These are phyloP conservation scores for Actinomortierella wolfii DNA, from an alignment of 371 early-diverging fungal genomes.

Conservation along the genomic window DNA sequence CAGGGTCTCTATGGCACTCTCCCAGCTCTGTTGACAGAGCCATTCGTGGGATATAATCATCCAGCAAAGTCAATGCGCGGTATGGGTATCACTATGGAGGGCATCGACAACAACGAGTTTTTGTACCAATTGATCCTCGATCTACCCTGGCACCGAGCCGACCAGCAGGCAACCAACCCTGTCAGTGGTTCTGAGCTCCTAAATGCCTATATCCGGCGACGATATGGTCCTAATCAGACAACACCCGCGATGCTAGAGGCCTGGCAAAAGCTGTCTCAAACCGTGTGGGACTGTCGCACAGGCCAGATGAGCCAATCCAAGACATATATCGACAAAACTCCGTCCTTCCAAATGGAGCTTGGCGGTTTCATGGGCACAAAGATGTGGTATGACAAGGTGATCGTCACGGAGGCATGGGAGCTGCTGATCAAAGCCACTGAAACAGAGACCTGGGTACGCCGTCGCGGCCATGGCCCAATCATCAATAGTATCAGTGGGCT, in stretches of 20 bases:
- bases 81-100: constrained; percentile 46
- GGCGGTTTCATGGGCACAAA: constrained; percentile 15
- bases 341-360: constrained; percentile 20
- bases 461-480: constrained; percentile 4
- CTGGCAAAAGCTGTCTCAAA: constrained; percentile 31
- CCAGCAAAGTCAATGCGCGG: constrained; percentile 30
- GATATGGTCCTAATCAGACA: constrained; percentile 33
- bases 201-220: constrained; percentile 18
- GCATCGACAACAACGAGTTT: constrained; percentile 45
- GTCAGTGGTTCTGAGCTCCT: constrained; percentile 18
- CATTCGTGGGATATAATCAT: constrained; percentile 27
- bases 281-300: constrained; percentile 31
- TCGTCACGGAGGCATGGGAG: constrained; percentile 22
- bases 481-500: too few relatives aligned
- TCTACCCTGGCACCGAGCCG: constrained; percentile 33
- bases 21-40: constrained; percentile 28
- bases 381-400: constrained; percentile 25
- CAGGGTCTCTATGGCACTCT: constrained; percentile 39
- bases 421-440: constrained; percentile 19
- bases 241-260: constrained; percentile 11
- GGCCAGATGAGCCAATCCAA: constrained; percentile 34
- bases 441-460: constrained; percentile 10
- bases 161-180: background rate
- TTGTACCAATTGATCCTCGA: constrained; percentile 37
- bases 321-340: constrained; percentile 20